phyloP scores from a whole-genome alignment of 148 eudicot genomes.

The Rhododendron simsii region DNA sequence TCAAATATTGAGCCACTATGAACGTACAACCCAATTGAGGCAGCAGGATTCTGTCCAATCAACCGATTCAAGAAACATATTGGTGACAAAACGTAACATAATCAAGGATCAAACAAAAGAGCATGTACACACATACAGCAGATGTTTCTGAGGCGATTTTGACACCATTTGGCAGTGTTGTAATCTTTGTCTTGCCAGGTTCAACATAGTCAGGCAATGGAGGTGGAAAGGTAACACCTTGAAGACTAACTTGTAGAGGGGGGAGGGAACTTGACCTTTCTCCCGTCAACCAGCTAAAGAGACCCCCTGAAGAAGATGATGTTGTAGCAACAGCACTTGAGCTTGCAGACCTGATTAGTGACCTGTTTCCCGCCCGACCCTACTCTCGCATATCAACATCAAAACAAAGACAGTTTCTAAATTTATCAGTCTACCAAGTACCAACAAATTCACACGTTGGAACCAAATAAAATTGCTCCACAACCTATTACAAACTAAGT shows the following conservation, averaged over 20 bases:
- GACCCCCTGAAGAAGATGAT: slow-evolving; percentile 61
- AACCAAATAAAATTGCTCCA: neutral
- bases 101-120: neutral
- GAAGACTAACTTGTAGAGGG: slow-evolving; percentile 68
- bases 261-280: slow-evolving; percentile 51
- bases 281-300: slow-evolving; percentile 73
- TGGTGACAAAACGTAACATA: neutral
- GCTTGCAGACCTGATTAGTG: slow-evolving; percentile 60
- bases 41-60: slow-evolving; percentile 63
- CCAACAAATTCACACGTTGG: neutral
- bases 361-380: slow-evolving; percentile 51
- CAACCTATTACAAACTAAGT: neutral
- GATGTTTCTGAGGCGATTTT: slow-evolving; percentile 90
- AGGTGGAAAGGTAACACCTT: slow-evolving; percentile 60
- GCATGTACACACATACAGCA: slow-evolving; percentile 37
- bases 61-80: neutral
- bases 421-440: neutral
- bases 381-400: slow-evolving; percentile 18
- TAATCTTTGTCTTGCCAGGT: slow-evolving; percentile 66
- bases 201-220: slow-evolving; percentile 77
- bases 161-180: slow-evolving; percentile 80
- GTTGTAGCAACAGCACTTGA: slow-evolving; percentile 65
- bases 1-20: slow-evolving; percentile 87
- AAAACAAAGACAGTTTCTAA: slow-evolving; percentile 7
- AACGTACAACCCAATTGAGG: slow-evolving; percentile 82